Conservation (phyloP, 805 yeast genomes). For the Candida tammaniensis region DNA sequence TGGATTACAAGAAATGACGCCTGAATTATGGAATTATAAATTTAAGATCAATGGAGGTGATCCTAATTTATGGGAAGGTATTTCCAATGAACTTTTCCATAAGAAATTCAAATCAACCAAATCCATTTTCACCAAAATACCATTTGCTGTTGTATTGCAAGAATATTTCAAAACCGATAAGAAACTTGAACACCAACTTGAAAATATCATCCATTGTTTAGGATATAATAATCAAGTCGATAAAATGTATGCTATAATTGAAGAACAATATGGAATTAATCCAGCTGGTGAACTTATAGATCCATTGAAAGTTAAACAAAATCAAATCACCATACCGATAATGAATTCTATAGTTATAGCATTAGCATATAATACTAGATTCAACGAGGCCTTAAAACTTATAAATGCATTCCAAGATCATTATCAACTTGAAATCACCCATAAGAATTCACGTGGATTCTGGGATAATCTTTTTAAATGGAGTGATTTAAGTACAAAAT, state of each 20-base stretch:
- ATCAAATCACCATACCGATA: constrained; percentile 17
- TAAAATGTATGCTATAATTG: constrained; percentile 23
- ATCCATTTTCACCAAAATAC: constrained; percentile 1
- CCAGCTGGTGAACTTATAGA: constrained; percentile 19
- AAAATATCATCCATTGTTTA: constrained; percentile 30
- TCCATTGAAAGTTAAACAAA: too few relatives aligned
- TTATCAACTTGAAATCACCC: constrained; percentile 21
- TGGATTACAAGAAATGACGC: constrained; percentile 23
- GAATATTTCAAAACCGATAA: constrained; percentile 6
- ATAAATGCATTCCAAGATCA: constrained; percentile 33
- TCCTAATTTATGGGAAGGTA: constrained; percentile 28
- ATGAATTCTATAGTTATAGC: constrained; percentile 31
- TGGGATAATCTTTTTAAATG: constrained; percentile 39
- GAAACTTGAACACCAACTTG: constrained; percentile 19
- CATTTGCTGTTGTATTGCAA: constrained; percentile 3
- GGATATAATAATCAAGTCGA: constrained; percentile 23
- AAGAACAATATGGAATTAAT: constrained; percentile 31
- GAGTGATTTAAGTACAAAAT: constrained; percentile 35
- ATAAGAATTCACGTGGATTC: constrained; percentile 19
- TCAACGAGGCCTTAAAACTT: constrained; percentile 31
- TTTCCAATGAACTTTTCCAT: constrained; percentile 15
- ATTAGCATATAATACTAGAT: constrained; percentile 29
- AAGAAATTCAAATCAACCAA: constrained; percentile 11
- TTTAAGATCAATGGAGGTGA: constrained; percentile 33
- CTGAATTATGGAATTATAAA: constrained; percentile 32